Base-by-base conservation (phyloP, 805 yeast species). In the Barnettozyma botsteinii region DNA sequence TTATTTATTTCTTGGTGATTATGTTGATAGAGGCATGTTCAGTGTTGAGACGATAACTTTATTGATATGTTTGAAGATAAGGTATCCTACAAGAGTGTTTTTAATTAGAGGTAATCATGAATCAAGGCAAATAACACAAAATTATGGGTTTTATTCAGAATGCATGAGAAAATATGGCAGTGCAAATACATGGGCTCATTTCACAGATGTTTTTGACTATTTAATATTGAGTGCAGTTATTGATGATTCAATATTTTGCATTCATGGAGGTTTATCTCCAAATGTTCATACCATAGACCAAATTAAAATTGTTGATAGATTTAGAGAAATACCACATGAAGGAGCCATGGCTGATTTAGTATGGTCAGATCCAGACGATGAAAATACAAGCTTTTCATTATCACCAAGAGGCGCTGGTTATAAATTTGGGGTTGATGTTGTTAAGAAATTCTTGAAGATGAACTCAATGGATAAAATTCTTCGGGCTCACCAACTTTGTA, bases 291-390 rank as follows among this genome's bases (percentile, higher is more conserved):
- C 93, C 7, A 73, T 93, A 18, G 97, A 93, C 57, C 97, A 94
- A 49, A 86, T 93, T 37, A 72, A 84, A 47, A 79, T 93, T 13
- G 81, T 94, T 8, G 98, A 93, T 61, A 61, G 99, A 43, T 91
- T 88, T 57, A 77, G 81, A 49, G 99, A 93, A 59, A 87, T 94
- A 11, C 99, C 99, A 0, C 98, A 94, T 52, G 98, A 93, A 59
- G 99, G 99, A 0, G 95, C 97, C 13, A 93, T 93, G 97, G 98
- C 98, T 1, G 99, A 93, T 60, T 67, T 93, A 37, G 98, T 93
- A 15, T 93, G 99, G 99, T 81, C 93, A 18, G 99, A 93, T 57
- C 99, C 99, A 0, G 98, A 94, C 60, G 83, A 85, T 24, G 85
- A 83, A 41, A 69, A 68, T 31, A 44, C 49, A 14, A 95, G 88